Evolutionary conservation across 1,284 basidiomycete species (phyloP), one percentile per base, ranked within the genome.

Genomic region (Cutaneotrichosporon sp.): DNA sequence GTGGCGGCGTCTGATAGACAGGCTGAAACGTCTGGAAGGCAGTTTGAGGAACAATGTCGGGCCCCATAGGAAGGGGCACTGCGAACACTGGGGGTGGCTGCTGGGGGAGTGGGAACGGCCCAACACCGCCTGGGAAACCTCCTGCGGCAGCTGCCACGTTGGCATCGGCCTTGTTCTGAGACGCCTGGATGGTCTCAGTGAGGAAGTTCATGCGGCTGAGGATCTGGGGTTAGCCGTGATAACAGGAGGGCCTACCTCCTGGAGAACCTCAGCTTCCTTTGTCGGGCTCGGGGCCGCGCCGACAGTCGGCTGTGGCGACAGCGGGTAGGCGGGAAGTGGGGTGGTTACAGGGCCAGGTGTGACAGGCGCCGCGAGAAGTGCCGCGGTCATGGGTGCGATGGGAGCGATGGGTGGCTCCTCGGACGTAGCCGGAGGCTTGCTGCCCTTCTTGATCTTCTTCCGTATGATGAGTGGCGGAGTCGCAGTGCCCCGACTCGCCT

Each of bases 401-500:
- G n/a, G n/a, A n/a, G n/a, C n/a, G n/a, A n/a, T n/a, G n/a, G n/a
- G n/a, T n/a, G n/a, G n/a, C n/a, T n/a, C n/a, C n/a, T n/a, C n/a
- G n/a, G n/a, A n/a, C n/a, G n/a, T n/a, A n/a, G n/a, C n/a, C n/a
- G n/a, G n/a, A n/a, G n/a, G n/a, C n/a, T n/a, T n/a, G n/a, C n/a
- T n/a, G n/a, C n/a, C n/a, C 31, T 55, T 55, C 43, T 29, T 56
- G 24, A 8, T 5, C 54, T 51, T 34, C 56, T 64, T 64, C 47
- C 58, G 46, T 6, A 65, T 65, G 2, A 54, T 42, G 5, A 65
- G 60, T 18, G 64, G 60, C 31, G 53, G 33, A 6, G 64, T 65
- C 18, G 20, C 29, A 1, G 6, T 42, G 7, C 18, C 18, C 16
- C 38, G 16, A 18, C 38, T n/a, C 16, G 34, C 34, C 16, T 25